A percentile compares a stretch with the other conserved stretches of the same genome.
phyloP scores from a whole-genome alignment of 1,284 basidiomycete species.

The Mycena citricolor region DNA sequence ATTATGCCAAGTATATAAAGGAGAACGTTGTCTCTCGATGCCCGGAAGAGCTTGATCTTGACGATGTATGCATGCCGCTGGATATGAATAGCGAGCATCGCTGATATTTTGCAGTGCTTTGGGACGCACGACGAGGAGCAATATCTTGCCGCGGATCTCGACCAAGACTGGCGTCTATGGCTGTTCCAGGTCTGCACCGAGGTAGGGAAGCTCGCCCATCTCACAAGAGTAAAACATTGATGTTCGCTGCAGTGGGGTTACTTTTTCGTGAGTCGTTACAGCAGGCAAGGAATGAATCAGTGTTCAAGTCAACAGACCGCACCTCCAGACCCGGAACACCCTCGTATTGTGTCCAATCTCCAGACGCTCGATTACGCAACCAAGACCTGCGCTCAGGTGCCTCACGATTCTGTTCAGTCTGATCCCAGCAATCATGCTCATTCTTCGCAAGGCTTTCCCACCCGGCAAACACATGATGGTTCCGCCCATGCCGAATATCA shows the following conservation, averaged over 20 bases:
- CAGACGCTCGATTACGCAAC: slow-evolving; percentile 77
- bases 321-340: slow-evolving; percentile 60
- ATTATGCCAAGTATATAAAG: slow-evolving; percentile 78
- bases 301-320: slow-evolving; percentile 49
- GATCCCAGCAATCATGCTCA: background rate
- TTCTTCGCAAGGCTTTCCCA: slow-evolving; percentile 66
- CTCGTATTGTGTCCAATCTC: slow-evolving; percentile 73
- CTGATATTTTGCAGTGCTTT: slow-evolving; percentile 68
- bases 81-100: slow-evolving; percentile 6
- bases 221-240: background rate
- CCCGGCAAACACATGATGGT: slow-evolving; percentile 76
- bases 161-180: slow-evolving; percentile 85
- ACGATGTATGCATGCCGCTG: slow-evolving; percentile 48
- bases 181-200: slow-evolving; percentile 86
- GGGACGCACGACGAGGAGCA: slow-evolving; percentile 72
- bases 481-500: slow-evolving; percentile 74
- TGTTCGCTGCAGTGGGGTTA: slow-evolving; percentile 76
- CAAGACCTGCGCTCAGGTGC: slow-evolving; percentile 76
- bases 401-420: slow-evolving; percentile 12
- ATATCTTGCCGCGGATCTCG: slow-evolving; percentile 62
- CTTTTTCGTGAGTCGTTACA: slow-evolving; percentile 55
- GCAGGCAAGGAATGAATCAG: background rate
- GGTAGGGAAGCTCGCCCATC: background rate
- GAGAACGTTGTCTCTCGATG: slow-evolving; percentile 66
- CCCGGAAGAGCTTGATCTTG: slow-evolving; percentile 49